These are phyloP conservation scores for Austroboletus novae-zelandiae DNA, from an alignment of 1,284 basidiomycete genomes.

Conservation along the genomic window DNA sequence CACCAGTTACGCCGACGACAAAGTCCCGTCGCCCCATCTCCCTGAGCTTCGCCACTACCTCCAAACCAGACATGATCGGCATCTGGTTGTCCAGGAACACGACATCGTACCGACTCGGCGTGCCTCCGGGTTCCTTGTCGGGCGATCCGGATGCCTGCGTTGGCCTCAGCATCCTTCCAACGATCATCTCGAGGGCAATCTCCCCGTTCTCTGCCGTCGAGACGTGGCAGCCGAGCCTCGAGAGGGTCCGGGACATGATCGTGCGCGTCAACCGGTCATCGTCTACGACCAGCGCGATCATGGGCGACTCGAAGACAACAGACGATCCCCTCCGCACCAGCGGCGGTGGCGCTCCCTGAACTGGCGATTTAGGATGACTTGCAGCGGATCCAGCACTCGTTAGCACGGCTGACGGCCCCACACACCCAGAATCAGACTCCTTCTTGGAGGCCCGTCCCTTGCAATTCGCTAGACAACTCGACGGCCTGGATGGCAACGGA, in stretches of 20 bases:
- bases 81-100: conserved; percentile 88
- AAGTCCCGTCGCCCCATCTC: conserved; percentile 67
- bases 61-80: conserved; percentile 80
- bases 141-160: background rate
- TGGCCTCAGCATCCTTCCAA: conserved; percentile 34
- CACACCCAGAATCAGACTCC: conserved; percentile 4
- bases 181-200: conserved; percentile 73
- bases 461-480: conserved; percentile 1
- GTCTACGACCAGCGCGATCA: conserved; percentile 73
- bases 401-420: background rate
- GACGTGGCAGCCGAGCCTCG: conserved; percentile 75
- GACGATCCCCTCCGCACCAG: conserved; percentile 28
- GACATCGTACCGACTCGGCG: conserved; percentile 49
- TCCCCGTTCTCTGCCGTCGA: conserved; percentile 86
- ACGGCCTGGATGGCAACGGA: conserved; percentile 32
- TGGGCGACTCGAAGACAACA: conserved; percentile 40
- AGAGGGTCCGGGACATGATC: conserved; percentile 80
- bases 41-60: conserved; percentile 65
- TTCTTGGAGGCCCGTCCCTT: conserved; percentile 8
- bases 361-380: conserved; percentile 9
- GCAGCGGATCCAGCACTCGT: conserved; percentile 6
- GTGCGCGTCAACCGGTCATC: conserved; percentile 78
- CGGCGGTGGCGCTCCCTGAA: conserved; percentile 18
- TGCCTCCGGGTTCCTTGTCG: background rate
- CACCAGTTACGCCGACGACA: conserved; percentile 75